phyloP scores from a whole-genome alignment of 2,329 filamentous ascomycete genomes.

The Calonectria henricotiae region DNA sequence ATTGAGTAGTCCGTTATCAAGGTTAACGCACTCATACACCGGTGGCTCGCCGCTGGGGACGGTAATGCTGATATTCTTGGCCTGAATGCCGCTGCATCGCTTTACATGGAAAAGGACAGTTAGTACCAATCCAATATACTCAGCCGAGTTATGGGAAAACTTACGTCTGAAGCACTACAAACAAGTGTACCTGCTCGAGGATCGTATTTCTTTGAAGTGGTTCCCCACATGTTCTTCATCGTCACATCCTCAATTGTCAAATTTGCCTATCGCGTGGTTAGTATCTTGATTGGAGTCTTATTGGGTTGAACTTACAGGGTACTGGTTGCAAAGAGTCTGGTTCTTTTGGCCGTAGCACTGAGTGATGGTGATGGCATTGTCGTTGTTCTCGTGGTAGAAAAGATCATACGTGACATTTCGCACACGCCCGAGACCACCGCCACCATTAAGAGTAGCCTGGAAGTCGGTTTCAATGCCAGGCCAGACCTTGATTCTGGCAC shows the following conservation, averaged over 20 bases:
- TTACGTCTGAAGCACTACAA: constrained; percentile 54
- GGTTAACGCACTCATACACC: constrained; percentile 48
- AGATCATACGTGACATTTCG: constrained; percentile 78
- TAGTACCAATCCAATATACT: neutral
- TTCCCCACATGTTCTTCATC: constrained; percentile 55
- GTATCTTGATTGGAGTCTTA: neutral
- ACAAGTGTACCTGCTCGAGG: constrained; percentile 53
- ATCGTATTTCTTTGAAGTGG: constrained; percentile 52
- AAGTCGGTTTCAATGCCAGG: constrained; percentile 64
- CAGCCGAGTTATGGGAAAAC: neutral
- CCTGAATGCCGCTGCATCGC: constrained; percentile 50
- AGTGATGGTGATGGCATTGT: constrained; percentile 58
- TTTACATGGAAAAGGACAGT: constrained; percentile 15
- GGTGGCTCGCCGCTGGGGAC: constrained; percentile 48
- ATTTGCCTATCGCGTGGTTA: constrained; percentile 45
- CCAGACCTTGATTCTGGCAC: constrained; percentile 84
- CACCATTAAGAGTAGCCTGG: constrained; percentile 71
- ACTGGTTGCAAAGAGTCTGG: constrained; percentile 50
- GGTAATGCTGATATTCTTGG: constrained; percentile 45
- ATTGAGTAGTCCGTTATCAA: constrained; percentile 41
- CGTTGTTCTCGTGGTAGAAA: constrained; percentile 74
- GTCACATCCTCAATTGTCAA: constrained; percentile 51
- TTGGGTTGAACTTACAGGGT: constrained; percentile 37
- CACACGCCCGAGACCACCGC: constrained; percentile 69
- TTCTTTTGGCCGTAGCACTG: constrained; percentile 53